Base-by-base conservation (phyloP, 148 eudicot genomes). In the Camellia lanceoleosa region DNA sequence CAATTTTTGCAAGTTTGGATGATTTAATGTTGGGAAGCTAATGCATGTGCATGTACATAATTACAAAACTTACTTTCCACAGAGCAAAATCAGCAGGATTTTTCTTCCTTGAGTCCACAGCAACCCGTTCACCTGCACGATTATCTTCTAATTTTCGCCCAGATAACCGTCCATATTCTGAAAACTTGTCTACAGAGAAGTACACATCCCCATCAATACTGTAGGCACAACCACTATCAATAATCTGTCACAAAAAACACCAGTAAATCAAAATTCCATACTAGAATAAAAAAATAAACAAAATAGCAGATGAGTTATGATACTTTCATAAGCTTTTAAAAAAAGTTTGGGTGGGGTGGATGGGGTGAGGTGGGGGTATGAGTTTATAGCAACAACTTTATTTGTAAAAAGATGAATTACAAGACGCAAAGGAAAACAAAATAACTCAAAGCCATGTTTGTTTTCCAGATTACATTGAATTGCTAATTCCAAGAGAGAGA, bases 21-120 rank as follows among this genome's bases (percentile, higher is more conserved):
- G 18, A 41, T 64, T 77, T 9, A 13, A 64, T 77, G 79, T 12
- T 23, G 43, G 6, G 23, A 10, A 76, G 10, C n/a, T 64, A 62
- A 73, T 18, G 58, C 11, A 43, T 5, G 20, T 60, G 58, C 42
- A 76, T 38, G 43, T 38, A 51, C 68, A 64, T 16, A 49, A 59
- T 5, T 58, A 38, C 68, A 49, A 44, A 12, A 82, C 86, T 87
- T 86, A 94, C 98, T 85, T 96, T 96, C 99, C 99, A 96, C 85
- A 96, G 76, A 83, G 95, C 97, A 85, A 96, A 96, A 86, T 96
- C 99, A 80, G 98, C 98, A 30, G 99, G 97, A 83, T 93, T 89
- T 78, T 82, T 90, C 91, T 96, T 96, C 85, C 98, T 89, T 0
- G 93, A 84, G 85, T 94, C 94, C 16, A 96, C 91, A 52, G 94